Evolutionary conservation across 805 yeast genomes (phyloP).

Genomic region (Yamadazyma ubonensis): DNA sequence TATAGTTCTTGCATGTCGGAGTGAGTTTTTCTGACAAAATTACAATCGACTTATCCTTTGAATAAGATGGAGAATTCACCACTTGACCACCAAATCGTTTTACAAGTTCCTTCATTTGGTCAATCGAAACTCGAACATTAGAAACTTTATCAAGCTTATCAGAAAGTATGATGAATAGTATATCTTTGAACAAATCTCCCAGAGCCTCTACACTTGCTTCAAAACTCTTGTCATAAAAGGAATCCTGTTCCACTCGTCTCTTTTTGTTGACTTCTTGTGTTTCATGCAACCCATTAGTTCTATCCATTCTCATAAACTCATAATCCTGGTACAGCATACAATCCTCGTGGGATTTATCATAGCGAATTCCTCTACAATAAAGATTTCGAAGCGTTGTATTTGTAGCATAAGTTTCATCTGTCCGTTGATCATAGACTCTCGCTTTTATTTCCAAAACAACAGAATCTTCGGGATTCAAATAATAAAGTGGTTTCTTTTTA

Average conservation of each 20-base stretch:
- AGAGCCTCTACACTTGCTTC: constrained; percentile 3
- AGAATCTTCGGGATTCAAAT: constrained; percentile 80
- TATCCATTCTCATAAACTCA: constrained; percentile 32
- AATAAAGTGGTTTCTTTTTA: constrained; percentile 58
- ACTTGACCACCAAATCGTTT: constrained; percentile 53
- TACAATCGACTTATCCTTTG: constrained; percentile 12
- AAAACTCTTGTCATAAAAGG: constrained; percentile 13
- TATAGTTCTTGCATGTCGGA: constrained; percentile 27
- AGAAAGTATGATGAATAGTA: constrained; percentile 52
- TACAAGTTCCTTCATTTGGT: constrained; percentile 38
- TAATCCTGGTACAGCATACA: constrained; percentile 59
- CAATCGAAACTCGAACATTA: constrained; percentile 28
- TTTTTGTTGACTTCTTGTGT: constrained; percentile 30
- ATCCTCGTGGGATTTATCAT: constrained; percentile 62
- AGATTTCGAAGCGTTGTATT: constrained; percentile 76
- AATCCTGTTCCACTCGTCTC: constrained; percentile 17
- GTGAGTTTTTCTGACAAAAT: constrained; percentile 27
- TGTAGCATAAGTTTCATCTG: constrained; percentile 50
- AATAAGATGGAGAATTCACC: constrained; percentile 12
- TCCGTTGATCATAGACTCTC: constrained; percentile 57
- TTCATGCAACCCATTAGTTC: constrained; percentile 24
- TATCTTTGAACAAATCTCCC: constrained; percentile 40
- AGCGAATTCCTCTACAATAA: constrained; percentile 63
- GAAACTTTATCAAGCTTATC: constrained; percentile 37
- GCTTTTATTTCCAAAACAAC: constrained; percentile 83